These are phyloP conservation scores for Dalechampia spathulata DNA, from an alignment of 441 rosid genomes.

Conservation along the genomic window DNA sequence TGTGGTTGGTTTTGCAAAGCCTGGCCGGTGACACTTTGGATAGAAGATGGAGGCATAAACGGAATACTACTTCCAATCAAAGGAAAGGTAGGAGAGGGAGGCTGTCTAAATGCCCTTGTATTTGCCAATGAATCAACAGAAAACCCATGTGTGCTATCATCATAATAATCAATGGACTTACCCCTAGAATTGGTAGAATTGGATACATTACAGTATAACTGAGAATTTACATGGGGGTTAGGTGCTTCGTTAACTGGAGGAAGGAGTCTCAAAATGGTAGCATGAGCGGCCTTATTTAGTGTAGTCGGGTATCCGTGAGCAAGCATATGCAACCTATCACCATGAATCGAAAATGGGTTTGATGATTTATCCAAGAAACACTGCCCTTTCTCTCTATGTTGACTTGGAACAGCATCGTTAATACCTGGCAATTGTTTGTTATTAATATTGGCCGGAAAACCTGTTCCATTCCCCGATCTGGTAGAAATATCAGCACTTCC, in stretches of 20 bases:
- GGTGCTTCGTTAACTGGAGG: neutral
- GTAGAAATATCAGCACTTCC: neutral
- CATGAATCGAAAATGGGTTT: neutral
- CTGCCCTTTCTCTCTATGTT: neutral
- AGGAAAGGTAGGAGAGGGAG: neutral
- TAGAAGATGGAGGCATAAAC: slow-evolving; percentile 1
- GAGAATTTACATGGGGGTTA: neutral
- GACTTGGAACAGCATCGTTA: neutral
- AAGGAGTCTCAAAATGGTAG: slow-evolving; percentile 1
- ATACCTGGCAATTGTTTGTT: neutral
- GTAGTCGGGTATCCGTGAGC: neutral
- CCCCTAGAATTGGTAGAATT: neutral
- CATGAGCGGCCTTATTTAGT: neutral
- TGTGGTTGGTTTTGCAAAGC: neutral
- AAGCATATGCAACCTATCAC: neutral
- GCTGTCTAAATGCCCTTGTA: neutral
- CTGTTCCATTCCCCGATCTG: slow-evolving; percentile 2
- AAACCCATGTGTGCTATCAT: neutral
- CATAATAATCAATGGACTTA: neutral
- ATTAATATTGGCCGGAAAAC: neutral
- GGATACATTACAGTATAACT: neutral
- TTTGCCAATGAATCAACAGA: neutral
- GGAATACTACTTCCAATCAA: neutral
- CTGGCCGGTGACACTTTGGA: neutral
- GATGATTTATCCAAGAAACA: neutral